Evolutionary conservation across 495 filamentous ascomycete genomes (phyloP).

Genomic region (Penicillium roqueforti): DNA sequence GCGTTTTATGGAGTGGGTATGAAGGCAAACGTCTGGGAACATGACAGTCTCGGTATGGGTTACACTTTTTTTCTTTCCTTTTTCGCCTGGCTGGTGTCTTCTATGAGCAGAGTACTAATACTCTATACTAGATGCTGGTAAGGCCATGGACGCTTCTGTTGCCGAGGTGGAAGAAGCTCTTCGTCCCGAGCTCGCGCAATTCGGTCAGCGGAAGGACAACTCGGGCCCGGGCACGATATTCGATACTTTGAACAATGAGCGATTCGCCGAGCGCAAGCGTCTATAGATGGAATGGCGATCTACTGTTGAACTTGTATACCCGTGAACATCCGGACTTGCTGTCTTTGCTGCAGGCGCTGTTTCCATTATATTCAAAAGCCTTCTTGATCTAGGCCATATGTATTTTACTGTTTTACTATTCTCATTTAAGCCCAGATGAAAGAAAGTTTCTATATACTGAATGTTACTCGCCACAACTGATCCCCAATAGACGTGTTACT

Average conservation of each 20-base stretch:
- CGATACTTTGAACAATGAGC: conserved; percentile 32
- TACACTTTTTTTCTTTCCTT: neutral
- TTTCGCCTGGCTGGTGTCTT: neutral
- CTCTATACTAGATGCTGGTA: conserved; percentile 52
- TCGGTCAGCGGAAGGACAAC: conserved; percentile 53
- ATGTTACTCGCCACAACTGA: neutral
- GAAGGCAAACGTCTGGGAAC: conserved; percentile 97
- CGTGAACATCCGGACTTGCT: conserved; percentile 19
- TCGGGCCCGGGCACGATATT: conserved; percentile 20
- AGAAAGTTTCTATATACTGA: conserved; percentile 1
- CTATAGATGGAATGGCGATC: conserved; percentile 17
- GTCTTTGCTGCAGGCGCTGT: conserved; percentile 17
- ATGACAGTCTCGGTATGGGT: conserved; percentile 61
- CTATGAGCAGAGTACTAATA: conserved; percentile 4
- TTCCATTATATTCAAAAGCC: conserved; percentile 6
- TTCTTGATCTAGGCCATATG: conserved; percentile 11
- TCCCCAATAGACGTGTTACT: neutral
- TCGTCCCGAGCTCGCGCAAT: conserved; percentile 58
- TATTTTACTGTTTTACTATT: conserved; percentile 22
- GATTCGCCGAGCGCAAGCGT: conserved; percentile 28
- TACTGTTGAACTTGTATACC: conserved; percentile 17
- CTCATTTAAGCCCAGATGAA: conserved; percentile 8
- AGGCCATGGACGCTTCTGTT: conserved; percentile 59
- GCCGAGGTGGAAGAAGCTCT: conserved; percentile 57
- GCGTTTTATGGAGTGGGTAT: conserved; percentile 93